Conservation (phyloP, 805 yeast genomes). For the Spathaspora hagerdaliae region DNA sequence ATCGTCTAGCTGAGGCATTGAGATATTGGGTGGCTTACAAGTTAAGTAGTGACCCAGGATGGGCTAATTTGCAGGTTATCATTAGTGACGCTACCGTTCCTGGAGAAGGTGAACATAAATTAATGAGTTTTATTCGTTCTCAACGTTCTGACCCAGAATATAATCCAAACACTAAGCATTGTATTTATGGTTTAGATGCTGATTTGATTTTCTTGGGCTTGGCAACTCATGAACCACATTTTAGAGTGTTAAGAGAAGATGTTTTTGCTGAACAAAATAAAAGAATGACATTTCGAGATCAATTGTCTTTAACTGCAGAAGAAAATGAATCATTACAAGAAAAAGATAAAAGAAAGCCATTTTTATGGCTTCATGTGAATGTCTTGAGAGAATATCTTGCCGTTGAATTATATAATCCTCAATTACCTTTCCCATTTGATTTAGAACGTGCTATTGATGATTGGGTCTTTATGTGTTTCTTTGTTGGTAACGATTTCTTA, state of each 20-base stretch:
- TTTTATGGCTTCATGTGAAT: constrained; percentile 88
- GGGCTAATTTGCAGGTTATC: constrained; percentile 85
- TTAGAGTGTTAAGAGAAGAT: constrained; percentile 89
- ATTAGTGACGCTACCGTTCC: constrained; percentile 96
- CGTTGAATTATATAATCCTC: constrained; percentile 71
- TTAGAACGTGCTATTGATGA: constrained; percentile 95
- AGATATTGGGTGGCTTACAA: constrained; percentile 93
- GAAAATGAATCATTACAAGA: constrained; percentile 41
- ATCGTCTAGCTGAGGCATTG: constrained; percentile 72
- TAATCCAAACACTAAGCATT: constrained; percentile 91
- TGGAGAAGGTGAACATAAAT: constrained; percentile 99
- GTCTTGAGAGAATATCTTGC: constrained; percentile 84
- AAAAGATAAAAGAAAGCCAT: constrained; percentile 66
- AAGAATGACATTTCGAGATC: constrained; percentile 44
- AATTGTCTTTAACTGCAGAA: constrained; percentile 57
- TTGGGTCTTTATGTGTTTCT: constrained; percentile 98
- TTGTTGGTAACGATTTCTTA: constrained; percentile 96
- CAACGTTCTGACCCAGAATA: constrained; percentile 85
- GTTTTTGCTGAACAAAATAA: constrained; percentile 78
- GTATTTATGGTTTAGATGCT: constrained; percentile 96
- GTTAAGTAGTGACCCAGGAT: constrained; percentile 83
- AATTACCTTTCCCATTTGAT: constrained; percentile 72
- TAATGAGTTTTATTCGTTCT: constrained; percentile 91
- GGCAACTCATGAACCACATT: constrained; percentile 98
- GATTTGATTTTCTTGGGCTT: constrained; percentile 93